Base-by-base conservation (phyloP, 345 rosid species). In the Eucalyptus lansdowneana region DNA sequence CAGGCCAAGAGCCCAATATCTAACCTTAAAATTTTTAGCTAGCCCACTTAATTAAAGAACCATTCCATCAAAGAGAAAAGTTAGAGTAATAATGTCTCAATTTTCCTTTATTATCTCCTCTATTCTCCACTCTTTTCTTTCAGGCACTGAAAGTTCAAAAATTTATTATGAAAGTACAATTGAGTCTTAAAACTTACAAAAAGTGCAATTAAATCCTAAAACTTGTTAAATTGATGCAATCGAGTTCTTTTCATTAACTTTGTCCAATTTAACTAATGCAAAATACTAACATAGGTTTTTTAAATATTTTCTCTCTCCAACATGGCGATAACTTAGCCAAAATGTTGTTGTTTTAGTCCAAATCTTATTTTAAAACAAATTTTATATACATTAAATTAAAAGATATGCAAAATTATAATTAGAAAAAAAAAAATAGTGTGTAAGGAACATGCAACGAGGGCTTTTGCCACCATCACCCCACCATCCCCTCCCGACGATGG, bases 181-280 rank as follows among this genome's bases (percentile, higher is more conserved):
- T 56, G 1, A 56, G 3, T 56, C 12, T 24, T 24, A 56, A 0
- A 24, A 9, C 2, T 9, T 56, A 56, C 5, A 24, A 24, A 4
- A 56, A 10, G 1, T 24, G 0, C 6, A 56, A 10, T 1, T 4
- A 0, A 56, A 24, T 24, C 3, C 1, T 56, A 56, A 56, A 56
- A 56, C 29, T 9, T 22, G 0, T 56, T 1, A 56, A 56, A 56
- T 56, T 56, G 2, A 10, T 56, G 3, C 0, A 24, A 24, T 56
- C 6, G 1, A 11, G 3, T 56, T 56, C 6, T 4, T 22, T 56
- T 56, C 13, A 25, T 4, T 56, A 56, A 24, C 6, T 24, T 25
- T 2, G 2, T 56, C 62, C 6, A 56, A 56, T 56, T 56, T 22
- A 56, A 56, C 62, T 24, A 56, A 56, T 9, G 29, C 2, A 56